These are phyloP conservation scores for Xylaria sp. DNA, from an alignment of 2,329 filamentous ascomycete species.

Conservation along the genomic window DNA sequence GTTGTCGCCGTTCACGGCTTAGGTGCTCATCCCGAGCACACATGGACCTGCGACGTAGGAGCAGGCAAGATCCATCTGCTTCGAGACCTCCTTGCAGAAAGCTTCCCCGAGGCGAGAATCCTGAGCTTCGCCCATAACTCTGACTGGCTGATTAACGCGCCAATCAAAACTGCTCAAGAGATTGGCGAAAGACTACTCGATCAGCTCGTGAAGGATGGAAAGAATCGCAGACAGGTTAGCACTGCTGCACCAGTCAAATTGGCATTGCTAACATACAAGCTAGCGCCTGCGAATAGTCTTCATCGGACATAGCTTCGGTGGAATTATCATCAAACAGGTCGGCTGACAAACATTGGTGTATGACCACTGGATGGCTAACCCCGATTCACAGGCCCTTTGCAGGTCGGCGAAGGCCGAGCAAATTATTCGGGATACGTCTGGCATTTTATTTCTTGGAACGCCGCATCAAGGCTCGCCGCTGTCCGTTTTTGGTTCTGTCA, in stretches of 20 bases:
- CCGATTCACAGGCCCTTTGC: constrained; percentile 2
- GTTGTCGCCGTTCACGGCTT: constrained; percentile 15
- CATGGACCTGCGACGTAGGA: constrained; percentile 1
- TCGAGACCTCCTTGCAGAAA: constrained; percentile 12
- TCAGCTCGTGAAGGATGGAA: background rate
- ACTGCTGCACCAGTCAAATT: background rate
- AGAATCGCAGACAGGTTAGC: constrained; percentile 4
- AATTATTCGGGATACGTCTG: constrained; percentile 13
- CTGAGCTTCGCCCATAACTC: constrained; percentile 12
- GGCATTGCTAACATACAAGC: background rate
- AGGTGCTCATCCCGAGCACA: constrained; percentile 11
- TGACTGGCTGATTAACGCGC: constrained; percentile 14
- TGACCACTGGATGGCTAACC: background rate
- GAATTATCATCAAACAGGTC: constrained; percentile 14
- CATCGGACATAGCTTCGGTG: constrained; percentile 18
- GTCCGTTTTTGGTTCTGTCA: background rate
- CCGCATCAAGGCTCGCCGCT: constrained; percentile 16
- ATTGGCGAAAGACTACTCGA: constrained; percentile 7
- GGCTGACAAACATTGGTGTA: no score
- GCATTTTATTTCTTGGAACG: constrained; percentile 17
- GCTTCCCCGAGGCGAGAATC: constrained; percentile 13
- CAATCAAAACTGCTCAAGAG: constrained; percentile 3
- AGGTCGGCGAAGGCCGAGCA: background rate
- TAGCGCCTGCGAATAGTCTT: constrained; percentile 13
- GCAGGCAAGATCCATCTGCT: constrained; percentile 9